Evolutionary conservation across 164 flowering plant genomes (phyloP).

Genomic region (Berberis thunbergii): DNA sequence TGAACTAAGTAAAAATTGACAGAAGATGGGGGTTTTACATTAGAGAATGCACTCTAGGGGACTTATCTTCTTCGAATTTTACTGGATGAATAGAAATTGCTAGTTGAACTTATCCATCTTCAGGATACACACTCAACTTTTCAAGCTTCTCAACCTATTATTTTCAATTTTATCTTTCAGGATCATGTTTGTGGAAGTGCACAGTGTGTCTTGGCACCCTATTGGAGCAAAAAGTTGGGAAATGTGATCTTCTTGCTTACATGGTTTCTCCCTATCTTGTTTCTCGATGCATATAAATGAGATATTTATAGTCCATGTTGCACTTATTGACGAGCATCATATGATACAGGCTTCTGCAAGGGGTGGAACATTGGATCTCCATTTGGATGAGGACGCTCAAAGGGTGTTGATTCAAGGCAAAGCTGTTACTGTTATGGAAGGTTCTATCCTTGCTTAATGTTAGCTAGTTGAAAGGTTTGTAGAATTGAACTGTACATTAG

Average conservation of each 20-base stretch:
- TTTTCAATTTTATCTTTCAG: conserved; percentile 20
- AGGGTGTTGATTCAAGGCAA: conserved; percentile 59
- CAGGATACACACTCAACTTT: no score
- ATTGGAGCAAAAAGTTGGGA: conserved; percentile 70
- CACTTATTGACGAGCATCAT: background rate
- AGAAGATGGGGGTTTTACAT: no score
- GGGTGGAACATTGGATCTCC: conserved; percentile 54
- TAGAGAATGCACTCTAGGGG: no score
- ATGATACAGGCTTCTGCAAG: conserved; percentile 63
- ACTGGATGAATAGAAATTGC: no score
- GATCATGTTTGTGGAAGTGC: conserved; percentile 89
- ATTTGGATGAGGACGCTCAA: conserved; percentile 43
- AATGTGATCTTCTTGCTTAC: conserved; percentile 51
- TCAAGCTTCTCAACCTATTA: no score
- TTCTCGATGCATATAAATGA: background rate
- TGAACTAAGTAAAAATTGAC: no score
- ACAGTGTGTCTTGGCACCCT: conserved; percentile 64
- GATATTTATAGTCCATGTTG: background rate
- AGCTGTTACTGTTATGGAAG: conserved; percentile 71
- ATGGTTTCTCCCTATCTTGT: conserved; percentile 22
- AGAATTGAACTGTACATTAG: no score
- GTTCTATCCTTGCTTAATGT: conserved; percentile 39
- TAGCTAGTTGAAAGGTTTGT: no score
- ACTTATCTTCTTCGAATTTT: no score
- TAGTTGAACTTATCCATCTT: no score